phyloP scores from a whole-genome alignment of 768 basidiomycete genomes.

The Tylopilus rubrobrunneus region DNA sequence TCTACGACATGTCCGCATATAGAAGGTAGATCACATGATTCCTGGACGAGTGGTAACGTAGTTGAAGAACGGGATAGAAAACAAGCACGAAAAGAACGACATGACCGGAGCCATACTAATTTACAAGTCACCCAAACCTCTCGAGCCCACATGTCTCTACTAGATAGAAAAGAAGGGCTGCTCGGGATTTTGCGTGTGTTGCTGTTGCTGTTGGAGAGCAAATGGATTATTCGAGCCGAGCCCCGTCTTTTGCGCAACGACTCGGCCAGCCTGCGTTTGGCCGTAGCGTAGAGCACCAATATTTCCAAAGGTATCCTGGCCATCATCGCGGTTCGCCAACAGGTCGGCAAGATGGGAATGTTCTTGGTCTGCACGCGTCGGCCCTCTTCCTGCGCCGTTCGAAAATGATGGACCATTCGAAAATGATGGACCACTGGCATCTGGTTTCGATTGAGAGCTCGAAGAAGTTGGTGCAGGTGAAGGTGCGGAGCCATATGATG shows the following conservation, averaged over 20 bases:
- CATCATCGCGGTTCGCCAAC: slow-evolving; percentile 87
- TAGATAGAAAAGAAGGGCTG: slow-evolving; percentile 80
- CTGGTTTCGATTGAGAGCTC: slow-evolving; percentile 32
- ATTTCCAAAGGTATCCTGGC: slow-evolving; percentile 96
- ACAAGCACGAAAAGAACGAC: slow-evolving; percentile 16
- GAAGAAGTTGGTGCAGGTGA: slow-evolving; percentile 42
- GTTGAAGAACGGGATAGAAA: slow-evolving; percentile 4
- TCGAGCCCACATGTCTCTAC: slow-evolving; percentile 5
- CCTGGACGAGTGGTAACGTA: background rate
- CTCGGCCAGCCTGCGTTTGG: slow-evolving; percentile 49
- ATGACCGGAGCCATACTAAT: background rate
- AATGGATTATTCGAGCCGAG: slow-evolving; percentile 60
- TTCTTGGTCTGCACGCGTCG: slow-evolving; percentile 59
- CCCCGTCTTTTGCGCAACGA: slow-evolving; percentile 47
- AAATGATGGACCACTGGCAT: slow-evolving; percentile 20
- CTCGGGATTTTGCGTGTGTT: slow-evolving; percentile 54
- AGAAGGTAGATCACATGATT: slow-evolving; percentile 8
- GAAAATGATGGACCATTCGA: too few relatives aligned
- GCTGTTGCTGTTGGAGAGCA: slow-evolving; percentile 47
- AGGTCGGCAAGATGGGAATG: slow-evolving; percentile 72
- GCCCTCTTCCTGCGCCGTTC: slow-evolving; percentile 17
- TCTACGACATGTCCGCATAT: slow-evolving; percentile 15
- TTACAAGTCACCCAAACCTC: slow-evolving; percentile 6
- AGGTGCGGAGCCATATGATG: slow-evolving; percentile 34
- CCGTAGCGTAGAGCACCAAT: slow-evolving; percentile 72